These are phyloP conservation scores for Firmiana major DNA, from an alignment of 345 rosid species.

Conservation along the genomic window DNA sequence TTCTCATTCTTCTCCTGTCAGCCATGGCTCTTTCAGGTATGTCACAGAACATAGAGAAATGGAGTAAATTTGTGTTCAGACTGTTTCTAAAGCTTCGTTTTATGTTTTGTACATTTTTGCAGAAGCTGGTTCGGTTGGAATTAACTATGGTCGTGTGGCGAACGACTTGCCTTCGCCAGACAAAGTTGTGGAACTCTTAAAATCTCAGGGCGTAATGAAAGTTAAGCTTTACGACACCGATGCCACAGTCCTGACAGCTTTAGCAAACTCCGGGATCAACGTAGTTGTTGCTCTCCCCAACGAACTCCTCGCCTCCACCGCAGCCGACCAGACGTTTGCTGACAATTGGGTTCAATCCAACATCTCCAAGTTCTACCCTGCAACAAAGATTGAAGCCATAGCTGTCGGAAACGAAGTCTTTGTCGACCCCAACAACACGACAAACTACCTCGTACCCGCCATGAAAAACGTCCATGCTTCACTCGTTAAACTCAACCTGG, in stretches of 20 bases:
- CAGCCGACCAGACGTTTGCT: constrained; percentile 61
- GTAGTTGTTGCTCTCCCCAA: constrained; percentile 79
- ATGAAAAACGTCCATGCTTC: constrained; percentile 70
- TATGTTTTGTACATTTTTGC: constrained; percentile 18
- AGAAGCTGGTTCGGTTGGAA: constrained; percentile 51
- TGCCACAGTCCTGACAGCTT: constrained; percentile 56
- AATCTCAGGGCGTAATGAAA: constrained; percentile 49
- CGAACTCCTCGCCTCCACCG: constrained; percentile 65
- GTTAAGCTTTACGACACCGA: constrained; percentile 85
- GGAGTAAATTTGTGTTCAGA: too few species aligned
- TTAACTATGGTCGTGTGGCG: constrained; percentile 85
- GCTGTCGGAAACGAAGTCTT: constrained; percentile 93
- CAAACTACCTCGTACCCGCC: constrained; percentile 67
- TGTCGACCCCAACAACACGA: constrained; percentile 67
- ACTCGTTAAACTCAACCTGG: constrained; percentile 47
- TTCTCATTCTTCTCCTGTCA: constrained; percentile 28
- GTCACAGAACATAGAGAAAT: too few species aligned
- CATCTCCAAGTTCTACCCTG: constrained; percentile 51
- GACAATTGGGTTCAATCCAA: constrained; percentile 78
- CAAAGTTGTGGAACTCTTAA: constrained; percentile 66
- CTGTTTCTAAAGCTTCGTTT: neutral
- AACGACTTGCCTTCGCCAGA: constrained; percentile 64
- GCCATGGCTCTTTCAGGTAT: constrained; percentile 34
- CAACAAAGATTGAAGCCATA: constrained; percentile 67
- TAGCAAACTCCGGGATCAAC: constrained; percentile 56